Percentiles rank a stretch among this genome's conserved stretches.
Conservation (phyloP, 768 basidiomycete species). For the Tylopilus balloui region DNA sequence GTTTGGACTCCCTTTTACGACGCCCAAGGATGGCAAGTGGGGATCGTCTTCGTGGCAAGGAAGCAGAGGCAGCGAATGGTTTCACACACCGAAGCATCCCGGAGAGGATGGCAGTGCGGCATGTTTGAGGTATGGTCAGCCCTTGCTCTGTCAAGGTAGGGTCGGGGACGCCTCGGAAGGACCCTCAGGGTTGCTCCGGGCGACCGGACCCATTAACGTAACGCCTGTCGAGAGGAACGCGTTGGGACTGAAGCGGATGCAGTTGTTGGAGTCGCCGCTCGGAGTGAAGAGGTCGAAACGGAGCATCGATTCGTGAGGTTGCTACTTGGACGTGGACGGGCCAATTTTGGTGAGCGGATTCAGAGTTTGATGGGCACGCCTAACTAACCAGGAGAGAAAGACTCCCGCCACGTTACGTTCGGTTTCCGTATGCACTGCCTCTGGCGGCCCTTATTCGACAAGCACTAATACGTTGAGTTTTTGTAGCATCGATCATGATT, state of each 20-base stretch:
- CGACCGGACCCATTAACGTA: slow-evolving; percentile 37
- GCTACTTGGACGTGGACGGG: not conserved
- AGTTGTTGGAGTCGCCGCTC: slow-evolving; percentile 28
- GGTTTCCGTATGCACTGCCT: not conserved
- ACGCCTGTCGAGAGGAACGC: slow-evolving; percentile 48
- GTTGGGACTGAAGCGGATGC: slow-evolving; percentile 18
- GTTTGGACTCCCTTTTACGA: slow-evolving; percentile 53
- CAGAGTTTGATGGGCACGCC: not conserved
- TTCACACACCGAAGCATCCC: slow-evolving; percentile 50
- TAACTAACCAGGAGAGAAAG: not conserved
- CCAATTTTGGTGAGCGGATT: not conserved
- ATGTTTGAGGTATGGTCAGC: slow-evolving; percentile 6
- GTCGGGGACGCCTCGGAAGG: slow-evolving; percentile 19
- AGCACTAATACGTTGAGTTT: not conserved
- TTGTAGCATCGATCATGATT: not conserved
- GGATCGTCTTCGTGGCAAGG: slow-evolving; percentile 14
- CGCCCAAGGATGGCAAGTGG: slow-evolving; percentile 58
- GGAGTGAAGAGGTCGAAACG: slow-evolving; percentile 27
- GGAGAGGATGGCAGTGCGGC: slow-evolving; percentile 19
- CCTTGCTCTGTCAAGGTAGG: slow-evolving; percentile 13
- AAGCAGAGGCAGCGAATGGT: slow-evolving; percentile 36
- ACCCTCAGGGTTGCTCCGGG: slow-evolving; percentile 13
- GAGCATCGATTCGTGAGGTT: slow-evolving; percentile 12
- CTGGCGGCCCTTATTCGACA: not conserved
- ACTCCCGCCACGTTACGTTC: slow-evolving; percentile 1